A percentile compares a stretch with the other conserved stretches of the same genome.
These are phyloP conservation scores for peach (Prunus persica) DNA, from an alignment of 306 rosid genomes.

Conservation along the genomic window DNA sequence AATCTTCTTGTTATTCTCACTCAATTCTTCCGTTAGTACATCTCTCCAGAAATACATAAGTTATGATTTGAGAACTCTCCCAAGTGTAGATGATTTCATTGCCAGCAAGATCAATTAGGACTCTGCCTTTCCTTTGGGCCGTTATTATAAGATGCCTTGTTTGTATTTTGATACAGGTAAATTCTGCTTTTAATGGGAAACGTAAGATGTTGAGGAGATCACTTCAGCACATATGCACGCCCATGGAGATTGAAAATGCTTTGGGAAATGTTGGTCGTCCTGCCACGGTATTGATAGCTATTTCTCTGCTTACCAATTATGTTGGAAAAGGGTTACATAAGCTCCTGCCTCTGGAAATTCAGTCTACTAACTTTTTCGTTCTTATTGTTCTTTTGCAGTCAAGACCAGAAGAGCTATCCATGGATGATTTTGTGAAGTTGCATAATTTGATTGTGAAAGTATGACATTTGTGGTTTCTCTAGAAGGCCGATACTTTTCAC, in stretches of 20 bases:
- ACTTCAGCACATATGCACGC: slow-evolving; percentile 72
- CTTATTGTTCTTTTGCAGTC: slow-evolving; percentile 44
- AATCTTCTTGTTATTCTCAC: not conserved
- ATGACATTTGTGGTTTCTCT: slow-evolving; percentile 12
- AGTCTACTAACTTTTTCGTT: slow-evolving; percentile 2
- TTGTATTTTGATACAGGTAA: slow-evolving; percentile 44
- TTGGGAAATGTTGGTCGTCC: slow-evolving; percentile 56
- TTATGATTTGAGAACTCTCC: not conserved
- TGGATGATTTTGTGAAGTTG: slow-evolving; percentile 74
- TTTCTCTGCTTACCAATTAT: not conserved
- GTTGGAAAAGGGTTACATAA: not conserved
- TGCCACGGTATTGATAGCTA: slow-evolving; percentile 42
- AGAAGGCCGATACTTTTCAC: no score
- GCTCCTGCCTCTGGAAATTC: not conserved
- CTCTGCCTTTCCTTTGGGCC: not conserved
- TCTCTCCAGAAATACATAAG: not conserved
- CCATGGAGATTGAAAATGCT: slow-evolving; percentile 72
- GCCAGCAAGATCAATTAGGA: not conserved
- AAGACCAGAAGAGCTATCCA: slow-evolving; percentile 83
- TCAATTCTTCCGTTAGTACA: not conserved
- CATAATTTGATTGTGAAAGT: slow-evolving; percentile 60
- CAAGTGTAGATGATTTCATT: no score
- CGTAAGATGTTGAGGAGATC: slow-evolving; percentile 87
- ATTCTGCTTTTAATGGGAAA: slow-evolving; percentile 89
- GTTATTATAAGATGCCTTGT: not conserved